A percentile compares a stretch with the other conserved stretches of the same genome.
phyloP scores from a whole-genome alignment of 306 rosid species.

The Hippophae rhamnoides region DNA sequence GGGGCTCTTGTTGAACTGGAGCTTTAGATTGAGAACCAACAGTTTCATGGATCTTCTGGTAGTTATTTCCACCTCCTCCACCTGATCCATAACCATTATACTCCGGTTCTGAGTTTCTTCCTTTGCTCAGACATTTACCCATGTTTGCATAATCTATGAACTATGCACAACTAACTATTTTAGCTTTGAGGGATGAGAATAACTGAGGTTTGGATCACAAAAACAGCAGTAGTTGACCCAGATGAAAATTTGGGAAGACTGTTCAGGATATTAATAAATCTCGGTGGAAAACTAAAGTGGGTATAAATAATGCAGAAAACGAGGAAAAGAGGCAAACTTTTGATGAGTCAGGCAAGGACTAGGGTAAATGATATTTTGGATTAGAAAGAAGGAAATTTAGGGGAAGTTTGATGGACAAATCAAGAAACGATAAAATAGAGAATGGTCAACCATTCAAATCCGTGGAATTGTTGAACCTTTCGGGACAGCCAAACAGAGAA shows the following conservation, averaged over 20 bases:
- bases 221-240: slow-evolving; percentile 6
- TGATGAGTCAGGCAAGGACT: slow-evolving; percentile 13
- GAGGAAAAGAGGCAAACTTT: slow-evolving; percentile 9
- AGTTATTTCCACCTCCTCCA: slow-evolving; percentile 17
- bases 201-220: slow-evolving; percentile 22
- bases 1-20: slow-evolving; percentile 29
- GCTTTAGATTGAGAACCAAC: slow-evolving; percentile 31
- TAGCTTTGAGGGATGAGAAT: neutral
- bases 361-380: neutral
- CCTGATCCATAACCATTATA: slow-evolving; percentile 35
- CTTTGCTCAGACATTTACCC: slow-evolving; percentile 62
- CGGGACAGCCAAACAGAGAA: neutral
- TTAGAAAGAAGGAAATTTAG: slow-evolving; percentile 2
- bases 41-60: slow-evolving; percentile 37
- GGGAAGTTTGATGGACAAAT: slow-evolving; percentile 14
- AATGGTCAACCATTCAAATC: slow-evolving; percentile 31
- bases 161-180: neutral
- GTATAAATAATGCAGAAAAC: neutral
- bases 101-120: slow-evolving; percentile 23
- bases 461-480: slow-evolving; percentile 13
- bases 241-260: slow-evolving; percentile 5
- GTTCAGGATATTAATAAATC: neutral
- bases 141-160: slow-evolving; percentile 15
- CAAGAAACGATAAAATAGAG: neutral
- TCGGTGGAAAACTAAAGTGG: slow-evolving; percentile 15